phyloP scores from a whole-genome alignment of 352 stramenopile genomes.

The Phytophthora sp. region DNA sequence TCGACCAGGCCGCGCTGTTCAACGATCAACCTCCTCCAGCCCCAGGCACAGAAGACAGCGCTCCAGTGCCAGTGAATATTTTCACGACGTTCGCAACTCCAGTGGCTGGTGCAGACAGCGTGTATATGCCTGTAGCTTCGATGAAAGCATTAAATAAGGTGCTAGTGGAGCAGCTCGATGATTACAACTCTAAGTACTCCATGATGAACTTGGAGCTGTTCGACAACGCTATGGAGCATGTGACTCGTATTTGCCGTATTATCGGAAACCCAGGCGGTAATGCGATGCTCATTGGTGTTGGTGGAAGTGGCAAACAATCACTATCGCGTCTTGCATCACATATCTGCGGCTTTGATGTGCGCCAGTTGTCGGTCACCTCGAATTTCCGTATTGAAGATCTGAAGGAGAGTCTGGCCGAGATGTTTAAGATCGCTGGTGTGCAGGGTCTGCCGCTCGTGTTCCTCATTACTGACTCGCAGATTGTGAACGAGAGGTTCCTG shows the following conservation, averaged over 20 bases:
- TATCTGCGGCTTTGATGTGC: slow-evolving; percentile 97
- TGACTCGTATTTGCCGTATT: slow-evolving; percentile 97
- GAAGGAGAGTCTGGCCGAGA: slow-evolving; percentile 96
- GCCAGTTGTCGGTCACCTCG: slow-evolving; percentile 95
- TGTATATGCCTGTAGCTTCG: slow-evolving; percentile 75
- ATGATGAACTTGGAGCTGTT: slow-evolving; percentile 99
- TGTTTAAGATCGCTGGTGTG: slow-evolving; percentile 96
- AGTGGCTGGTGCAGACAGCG: slow-evolving; percentile 63
- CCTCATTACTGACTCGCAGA: slow-evolving; percentile 98
- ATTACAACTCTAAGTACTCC: slow-evolving; percentile 97
- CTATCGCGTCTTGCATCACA: slow-evolving; percentile 96
- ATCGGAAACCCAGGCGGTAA: slow-evolving; percentile 97
- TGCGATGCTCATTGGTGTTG: slow-evolving; percentile 98
- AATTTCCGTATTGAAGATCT: slow-evolving; percentile 97
- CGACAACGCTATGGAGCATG: slow-evolving; percentile 97
- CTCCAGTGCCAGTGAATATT: slow-evolving; percentile 77
- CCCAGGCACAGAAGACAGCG: slow-evolving; percentile 27
- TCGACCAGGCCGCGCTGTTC: slow-evolving; percentile 88
- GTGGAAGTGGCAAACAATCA: slow-evolving; percentile 96
- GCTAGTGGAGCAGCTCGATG: slow-evolving; percentile 94
- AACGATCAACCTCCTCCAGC: slow-evolving; percentile 53
- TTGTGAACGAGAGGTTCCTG: slow-evolving; percentile 98
- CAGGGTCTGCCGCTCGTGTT: slow-evolving; percentile 96
- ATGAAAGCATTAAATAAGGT: slow-evolving; percentile 91
- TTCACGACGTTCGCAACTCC: slow-evolving; percentile 94